These are phyloP conservation scores for Camellia sinensis DNA, from an alignment of 148 eudicot species.

Conservation along the genomic window DNA sequence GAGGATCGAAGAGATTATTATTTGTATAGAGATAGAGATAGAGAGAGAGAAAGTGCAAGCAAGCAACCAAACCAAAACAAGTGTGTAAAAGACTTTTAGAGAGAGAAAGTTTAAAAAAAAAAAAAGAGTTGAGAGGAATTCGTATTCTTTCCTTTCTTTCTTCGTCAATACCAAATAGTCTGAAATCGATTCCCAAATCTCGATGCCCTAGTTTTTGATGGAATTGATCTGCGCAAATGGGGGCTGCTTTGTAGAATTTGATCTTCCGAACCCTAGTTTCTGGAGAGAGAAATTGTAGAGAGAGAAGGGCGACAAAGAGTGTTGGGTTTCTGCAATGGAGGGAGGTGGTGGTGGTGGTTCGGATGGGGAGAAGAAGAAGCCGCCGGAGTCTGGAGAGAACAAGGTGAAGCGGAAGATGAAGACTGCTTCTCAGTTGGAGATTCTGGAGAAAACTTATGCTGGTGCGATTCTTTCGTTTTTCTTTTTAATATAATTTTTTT, in stretches of 20 bases:
- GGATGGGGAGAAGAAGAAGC: constrained; percentile 50
- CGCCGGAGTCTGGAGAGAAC: constrained; percentile 49
- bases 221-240: constrained; percentile 3
- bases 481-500: not conserved
- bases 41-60: constrained; percentile 20
- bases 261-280: not conserved
- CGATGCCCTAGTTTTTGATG: constrained; percentile 10
- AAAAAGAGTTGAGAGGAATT: not conserved
- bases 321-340: constrained; percentile 23
- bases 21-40: not conserved
- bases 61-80: not conserved
- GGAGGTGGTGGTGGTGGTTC: constrained; percentile 38
- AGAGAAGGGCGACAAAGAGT: not conserved
- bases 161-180: constrained; percentile 11
- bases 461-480: constrained; percentile 33
- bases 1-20: no score
- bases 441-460: constrained; percentile 78
- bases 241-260: not conserved
- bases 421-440: constrained; percentile 76
- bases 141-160: not conserved
- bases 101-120: constrained; percentile 11
- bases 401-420: constrained; percentile 87
- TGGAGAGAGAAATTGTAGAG: not conserved
- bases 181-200: not conserved
- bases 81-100: constrained; percentile 2